Percentiles rank a stretch among this genome's conserved stretches.
These are phyloP conservation scores for Quercus wislizeni DNA, from an alignment of 306 rosid species.

Conservation along the genomic window DNA sequence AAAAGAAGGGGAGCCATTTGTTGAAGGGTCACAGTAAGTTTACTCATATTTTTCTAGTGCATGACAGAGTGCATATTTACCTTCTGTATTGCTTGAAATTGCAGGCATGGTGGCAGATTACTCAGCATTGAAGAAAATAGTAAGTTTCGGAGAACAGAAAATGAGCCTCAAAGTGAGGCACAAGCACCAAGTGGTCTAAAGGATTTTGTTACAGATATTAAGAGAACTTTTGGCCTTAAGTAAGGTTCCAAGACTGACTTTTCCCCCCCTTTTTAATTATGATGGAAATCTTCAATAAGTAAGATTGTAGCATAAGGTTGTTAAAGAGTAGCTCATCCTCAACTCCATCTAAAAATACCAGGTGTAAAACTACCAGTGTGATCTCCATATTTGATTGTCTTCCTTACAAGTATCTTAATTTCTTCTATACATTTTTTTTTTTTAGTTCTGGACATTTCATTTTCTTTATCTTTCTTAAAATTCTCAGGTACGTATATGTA, in stretches of 20 bases:
- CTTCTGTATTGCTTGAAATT: conserved; percentile 1
- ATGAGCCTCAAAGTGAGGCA: conserved; percentile 16
- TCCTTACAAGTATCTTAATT: background rate
- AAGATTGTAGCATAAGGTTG: background rate
- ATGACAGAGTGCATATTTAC: background rate
- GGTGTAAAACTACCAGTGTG: background rate
- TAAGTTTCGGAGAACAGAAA: conserved; percentile 24
- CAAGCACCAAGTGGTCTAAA: conserved; percentile 35
- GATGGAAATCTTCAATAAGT: background rate
- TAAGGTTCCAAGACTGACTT: conserved; percentile 11
- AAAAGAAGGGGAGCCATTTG: conserved; percentile 42
- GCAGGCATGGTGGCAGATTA: conserved; percentile 44
- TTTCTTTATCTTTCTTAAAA: background rate
- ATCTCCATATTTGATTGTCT: background rate
- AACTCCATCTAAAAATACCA: background rate
- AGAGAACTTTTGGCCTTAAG: conserved; percentile 33
- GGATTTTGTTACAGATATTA: conserved; percentile 38
- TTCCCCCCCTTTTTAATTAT: background rate
- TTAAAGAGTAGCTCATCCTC: background rate
- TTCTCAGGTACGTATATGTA: conserved; percentile 38
- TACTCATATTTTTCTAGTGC: background rate
- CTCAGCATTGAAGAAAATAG: conserved; percentile 33
- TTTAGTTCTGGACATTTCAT: background rate
- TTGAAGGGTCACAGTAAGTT: conserved; percentile 46
- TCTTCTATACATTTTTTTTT: background rate